Percentiles rank a stretch among this genome's conserved stretches.
Conservation (phyloP, 2,329 filamentous ascomycete genomes). For the Cryoendolithus antarcticus region DNA sequence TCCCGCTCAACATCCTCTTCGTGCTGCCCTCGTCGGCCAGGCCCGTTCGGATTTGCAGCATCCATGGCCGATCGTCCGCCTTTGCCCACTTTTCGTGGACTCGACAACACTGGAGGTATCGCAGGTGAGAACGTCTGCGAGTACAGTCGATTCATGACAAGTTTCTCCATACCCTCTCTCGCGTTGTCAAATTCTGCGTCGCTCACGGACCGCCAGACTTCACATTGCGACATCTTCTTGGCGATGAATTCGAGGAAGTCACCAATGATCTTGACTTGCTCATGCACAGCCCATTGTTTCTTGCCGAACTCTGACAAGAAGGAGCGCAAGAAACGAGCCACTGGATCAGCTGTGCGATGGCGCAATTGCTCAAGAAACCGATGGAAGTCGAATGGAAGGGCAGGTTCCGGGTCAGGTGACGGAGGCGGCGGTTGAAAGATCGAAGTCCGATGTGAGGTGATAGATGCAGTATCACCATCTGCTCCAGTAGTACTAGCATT, state of each 20-base stretch:
- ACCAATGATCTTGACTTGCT: slow-evolving; percentile 96
- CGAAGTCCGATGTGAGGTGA: slow-evolving; percentile 7
- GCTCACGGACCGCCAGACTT: slow-evolving; percentile 90
- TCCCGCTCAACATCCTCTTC: slow-evolving; percentile 97
- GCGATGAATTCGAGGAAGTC: slow-evolving; percentile 95
- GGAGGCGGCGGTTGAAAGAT: slow-evolving; percentile 48
- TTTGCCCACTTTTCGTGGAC: slow-evolving; percentile 57
- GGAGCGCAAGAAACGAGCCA: slow-evolving; percentile 88
- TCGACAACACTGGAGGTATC: slow-evolving; percentile 65
- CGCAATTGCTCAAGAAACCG: slow-evolving; percentile 90
- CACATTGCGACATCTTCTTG: slow-evolving; percentile 95
- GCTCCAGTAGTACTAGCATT: slow-evolving; percentile 1
- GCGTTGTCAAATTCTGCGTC: slow-evolving; percentile 98
- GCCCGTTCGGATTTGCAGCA: slow-evolving; percentile 42
- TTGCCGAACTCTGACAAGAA: slow-evolving; percentile 93
- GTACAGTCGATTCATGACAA: slow-evolving; percentile 97
- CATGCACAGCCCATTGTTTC: slow-evolving; percentile 98
- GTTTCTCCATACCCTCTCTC: slow-evolving; percentile 96
- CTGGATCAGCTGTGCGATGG: slow-evolving; percentile 94
- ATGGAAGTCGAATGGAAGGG: slow-evolving; percentile 91
- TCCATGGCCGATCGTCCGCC: slow-evolving; percentile 33
- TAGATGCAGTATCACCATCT: slow-evolving; percentile 3
- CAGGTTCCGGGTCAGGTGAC: slow-evolving; percentile 53
- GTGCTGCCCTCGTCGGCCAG: slow-evolving; percentile 85
- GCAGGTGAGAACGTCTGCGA: slow-evolving; percentile 91